Evolutionary conservation across 441 rosid genomes (phyloP), one percentile per base, ranked within the genome.

Genomic region (Mallotus japonicus): DNA sequence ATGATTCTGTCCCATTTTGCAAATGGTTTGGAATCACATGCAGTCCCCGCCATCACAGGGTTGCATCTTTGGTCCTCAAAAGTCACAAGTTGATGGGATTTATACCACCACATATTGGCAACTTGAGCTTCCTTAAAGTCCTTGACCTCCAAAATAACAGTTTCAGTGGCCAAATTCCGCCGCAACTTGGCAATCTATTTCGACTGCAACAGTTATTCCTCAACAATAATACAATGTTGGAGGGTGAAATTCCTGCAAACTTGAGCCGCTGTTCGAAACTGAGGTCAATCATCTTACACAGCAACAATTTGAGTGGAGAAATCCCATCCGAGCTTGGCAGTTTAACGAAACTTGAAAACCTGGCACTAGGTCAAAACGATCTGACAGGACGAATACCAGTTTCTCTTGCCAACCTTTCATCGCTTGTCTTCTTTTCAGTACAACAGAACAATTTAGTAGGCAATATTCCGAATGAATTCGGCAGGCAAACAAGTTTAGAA

Each of bases 1-100:
- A 70, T 15, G 47, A 12, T 49, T 60, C 74, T 12, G 15, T 22
- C 59, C 74, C 19, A 9, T 47, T 71, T 6, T 71, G 74, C 74
- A 47, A 50, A 19, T 71, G 74, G 67, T 62, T 5, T 28, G 74
- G 74, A 37, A 37, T 37, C 40, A 37, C 40, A 37, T 37, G 40
- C 40, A 3, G 40, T 37, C 40, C 40, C 40, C 19, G 50, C 16
- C 20, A 13, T 3, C 65, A 24, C 59, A 51, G 19, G 49, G 57
- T 22, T 37, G 5, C 40, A 37, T 37, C 6, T 37, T 37, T 37
- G 40, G 40, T 37, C 40, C 6, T 37, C 3, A 37, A 37, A 37
- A 37, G 40, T 6, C 40, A 37, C 40, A 3, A 37, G 40, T 37
- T 37, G 40, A 37, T 37, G 40, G 40, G 40, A 37, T 37, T 6